Evolutionary conservation across 257 asterid genomes (phyloP).

Genomic region (Handroanthus guayacan): DNA sequence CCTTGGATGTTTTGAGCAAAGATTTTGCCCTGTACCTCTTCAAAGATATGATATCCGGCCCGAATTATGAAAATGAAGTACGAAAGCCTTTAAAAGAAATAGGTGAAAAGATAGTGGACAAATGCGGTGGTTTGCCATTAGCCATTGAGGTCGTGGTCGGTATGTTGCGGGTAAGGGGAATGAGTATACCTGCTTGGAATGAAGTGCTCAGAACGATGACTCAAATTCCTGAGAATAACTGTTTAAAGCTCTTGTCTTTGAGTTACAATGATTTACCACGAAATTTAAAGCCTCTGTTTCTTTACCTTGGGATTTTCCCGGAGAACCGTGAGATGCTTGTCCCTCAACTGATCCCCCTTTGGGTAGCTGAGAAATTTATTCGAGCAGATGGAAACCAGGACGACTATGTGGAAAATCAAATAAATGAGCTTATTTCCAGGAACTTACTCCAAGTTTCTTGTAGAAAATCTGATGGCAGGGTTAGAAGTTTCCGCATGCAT

Average conservation of each 20-base stretch:
- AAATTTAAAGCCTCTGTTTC: not conserved
- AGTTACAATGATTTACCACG: not conserved
- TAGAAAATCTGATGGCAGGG: not conserved
- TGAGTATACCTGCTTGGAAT: not conserved
- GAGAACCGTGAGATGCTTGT: not conserved
- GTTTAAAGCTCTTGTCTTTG: not conserved
- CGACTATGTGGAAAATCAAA: not conserved
- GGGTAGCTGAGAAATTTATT: not conserved
- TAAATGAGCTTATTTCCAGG: not conserved
- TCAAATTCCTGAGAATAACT: not conserved
- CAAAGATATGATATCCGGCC: not conserved
- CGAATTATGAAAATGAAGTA: not conserved
- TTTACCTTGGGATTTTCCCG: slow-evolving; percentile 1
- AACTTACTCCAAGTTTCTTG: not conserved
- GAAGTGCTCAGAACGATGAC: not conserved
- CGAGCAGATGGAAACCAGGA: not conserved
- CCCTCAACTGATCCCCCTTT: not conserved
- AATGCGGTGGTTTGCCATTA: not conserved
- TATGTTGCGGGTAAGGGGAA: not conserved
- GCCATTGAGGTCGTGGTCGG: not conserved
- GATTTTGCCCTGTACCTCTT: not conserved
- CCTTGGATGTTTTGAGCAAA: too few relatives aligned
- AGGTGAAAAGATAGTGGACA: not conserved
- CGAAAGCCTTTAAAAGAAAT: not conserved
- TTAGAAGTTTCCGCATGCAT: not conserved